Conservation (phyloP, 257 asterid genomes). For the Craterostigma plantagineum region DNA sequence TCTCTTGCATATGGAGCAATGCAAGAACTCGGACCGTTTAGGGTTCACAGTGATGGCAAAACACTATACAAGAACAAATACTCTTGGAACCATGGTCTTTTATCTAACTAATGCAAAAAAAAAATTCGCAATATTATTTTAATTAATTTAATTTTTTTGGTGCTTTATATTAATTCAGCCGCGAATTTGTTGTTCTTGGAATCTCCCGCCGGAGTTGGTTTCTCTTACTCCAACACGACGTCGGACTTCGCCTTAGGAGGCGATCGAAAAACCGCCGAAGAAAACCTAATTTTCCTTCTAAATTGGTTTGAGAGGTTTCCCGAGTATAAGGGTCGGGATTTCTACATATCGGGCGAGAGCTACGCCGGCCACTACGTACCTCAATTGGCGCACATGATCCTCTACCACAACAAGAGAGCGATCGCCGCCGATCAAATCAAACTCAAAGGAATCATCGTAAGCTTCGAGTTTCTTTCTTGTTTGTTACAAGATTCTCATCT, state of each 20-base stretch:
- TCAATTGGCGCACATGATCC: slow-evolving; percentile 48
- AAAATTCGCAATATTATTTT: not conserved
- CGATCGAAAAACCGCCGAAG: slow-evolving; percentile 35
- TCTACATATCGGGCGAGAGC: slow-evolving; percentile 52
- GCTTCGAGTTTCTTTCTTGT: slow-evolving; percentile 5
- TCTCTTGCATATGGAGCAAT: slow-evolving; percentile 28
- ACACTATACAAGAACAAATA: slow-evolving; percentile 50
- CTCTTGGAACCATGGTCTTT: slow-evolving; percentile 63
- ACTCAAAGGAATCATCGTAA: slow-evolving; percentile 75
- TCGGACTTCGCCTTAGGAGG: slow-evolving; percentile 22
- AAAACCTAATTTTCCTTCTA: slow-evolving; percentile 33
- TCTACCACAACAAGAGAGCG: slow-evolving; percentile 28
- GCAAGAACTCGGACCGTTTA: slow-evolving; percentile 82
- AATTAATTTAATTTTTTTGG: not conserved
- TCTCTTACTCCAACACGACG: slow-evolving; percentile 63
- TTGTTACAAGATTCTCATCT: not conserved
- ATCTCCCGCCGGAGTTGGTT: slow-evolving; percentile 85
- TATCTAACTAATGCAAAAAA: not conserved
- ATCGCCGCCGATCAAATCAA: slow-evolving; percentile 26
- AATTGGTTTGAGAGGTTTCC: slow-evolving; percentile 62
- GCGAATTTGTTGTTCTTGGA: slow-evolving; percentile 71
- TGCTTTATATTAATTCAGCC: slow-evolving; percentile 15
- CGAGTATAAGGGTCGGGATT: slow-evolving; percentile 31
- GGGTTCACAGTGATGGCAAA: slow-evolving; percentile 76
- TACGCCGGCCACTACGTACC: slow-evolving; percentile 75